Evolutionary conservation across 495 filamentous ascomycete species (phyloP), one percentile per base, ranked within the genome.

Genomic region (Penicillium subrubescens): DNA sequence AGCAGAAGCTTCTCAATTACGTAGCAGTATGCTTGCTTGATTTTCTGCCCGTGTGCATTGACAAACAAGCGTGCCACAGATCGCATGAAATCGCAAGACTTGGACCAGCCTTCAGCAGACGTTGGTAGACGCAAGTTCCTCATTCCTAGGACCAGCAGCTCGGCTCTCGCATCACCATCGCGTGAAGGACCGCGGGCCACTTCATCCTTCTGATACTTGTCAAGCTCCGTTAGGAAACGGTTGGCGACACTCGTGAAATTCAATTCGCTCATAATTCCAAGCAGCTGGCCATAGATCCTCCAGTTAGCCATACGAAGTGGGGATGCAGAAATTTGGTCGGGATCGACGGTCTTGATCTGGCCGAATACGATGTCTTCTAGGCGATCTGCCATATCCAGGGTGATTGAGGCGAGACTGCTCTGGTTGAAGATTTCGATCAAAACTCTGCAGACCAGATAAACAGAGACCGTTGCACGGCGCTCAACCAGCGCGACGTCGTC

Each of bases 1-100:
- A 97, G 86, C 35, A 98, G 76, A 12, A 98, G 83, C 60, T 90
- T 92, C 65, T 92, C 92, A 63, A 98, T 83, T 7, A 96, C 87
- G 69, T 94, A 90, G 75, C 94, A 97, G 69, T 97, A 99, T 25
- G 93, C 92, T 65, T 94, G 89, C 71, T 98, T 99, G 64, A 97
- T 88, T 33, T 87, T 88, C 61, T 89, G 89, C 7, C 95, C 95
- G 67, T 97, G 93, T 12, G 91, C 89, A 66, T 87, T 88, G 52
- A 87, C 83, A 77, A 97, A 97, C 37, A 96, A 83, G 35, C 89
- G 89, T 25, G 90, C 92, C 21, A 97, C 78, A 0, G 87, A 87
- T 23, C 87, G 82, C 81, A 99, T 87, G 65, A 96, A 97, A 61
- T 93, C 90, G 73, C 94, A 97, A 4, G 94, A 91, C 61, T 90